A percentile compares a stretch with the other conserved stretches of the same genome.
Conservation (phyloP, 345 rosid species). For the Eucalyptus cloeziana region DNA sequence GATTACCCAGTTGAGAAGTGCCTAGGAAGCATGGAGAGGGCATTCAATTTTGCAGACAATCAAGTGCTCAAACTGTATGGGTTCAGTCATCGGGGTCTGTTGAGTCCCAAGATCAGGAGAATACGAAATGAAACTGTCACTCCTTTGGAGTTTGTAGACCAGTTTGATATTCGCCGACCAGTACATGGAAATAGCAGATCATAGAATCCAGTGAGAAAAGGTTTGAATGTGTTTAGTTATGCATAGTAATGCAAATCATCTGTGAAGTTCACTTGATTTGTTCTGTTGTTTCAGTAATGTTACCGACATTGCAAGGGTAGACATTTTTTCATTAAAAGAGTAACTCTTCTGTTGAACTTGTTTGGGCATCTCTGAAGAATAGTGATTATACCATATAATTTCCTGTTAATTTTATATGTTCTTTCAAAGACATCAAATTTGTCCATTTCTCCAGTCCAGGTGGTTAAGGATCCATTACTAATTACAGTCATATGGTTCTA, state of each 20-base stretch:
- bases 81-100: slow-evolving; percentile 79
- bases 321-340: neutral
- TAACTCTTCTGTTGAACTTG: neutral
- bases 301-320: neutral
- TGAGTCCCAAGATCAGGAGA: slow-evolving; percentile 91
- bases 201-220: neutral
- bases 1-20: slow-evolving; percentile 90
- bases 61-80: slow-evolving; percentile 89
- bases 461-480: neutral
- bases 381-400: neutral
- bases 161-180: slow-evolving; percentile 66
- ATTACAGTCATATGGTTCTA: neutral
- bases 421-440: neutral
- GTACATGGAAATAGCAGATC: neutral
- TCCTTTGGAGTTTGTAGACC: slow-evolving; percentile 60
- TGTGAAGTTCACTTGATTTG: neutral
- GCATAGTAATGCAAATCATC: neutral
- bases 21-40: slow-evolving; percentile 90
- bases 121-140: slow-evolving; percentile 65
- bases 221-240: neutral
- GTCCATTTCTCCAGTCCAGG: neutral
- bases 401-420: neutral
- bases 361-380: neutral
- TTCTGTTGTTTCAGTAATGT: neutral
- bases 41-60: slow-evolving; percentile 88